Percentiles rank a stretch among this genome's conserved stretches.
phyloP scores from a whole-genome alignment of 2,329 filamentous ascomycete species.

The Cordyceps tenuipes region DNA sequence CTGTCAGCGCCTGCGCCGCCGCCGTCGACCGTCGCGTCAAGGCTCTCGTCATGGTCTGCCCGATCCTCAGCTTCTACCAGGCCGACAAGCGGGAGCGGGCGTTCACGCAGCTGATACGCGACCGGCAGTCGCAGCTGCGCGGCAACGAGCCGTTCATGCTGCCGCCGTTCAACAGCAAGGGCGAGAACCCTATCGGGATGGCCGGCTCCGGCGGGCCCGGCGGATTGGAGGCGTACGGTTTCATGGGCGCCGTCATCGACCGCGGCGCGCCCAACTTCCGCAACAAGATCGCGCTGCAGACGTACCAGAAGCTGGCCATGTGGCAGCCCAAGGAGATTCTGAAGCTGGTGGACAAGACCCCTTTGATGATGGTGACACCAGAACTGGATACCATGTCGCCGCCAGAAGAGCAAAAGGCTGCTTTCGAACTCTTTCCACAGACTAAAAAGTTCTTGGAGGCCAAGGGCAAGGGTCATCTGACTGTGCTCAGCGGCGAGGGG shows the following conservation, averaged over 20 bases:
- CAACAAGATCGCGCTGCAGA: constrained; percentile 20
- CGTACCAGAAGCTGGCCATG: constrained; percentile 19
- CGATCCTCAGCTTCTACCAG: not conserved
- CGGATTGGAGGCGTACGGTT: constrained; percentile 15
- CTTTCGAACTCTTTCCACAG: constrained; percentile 41
- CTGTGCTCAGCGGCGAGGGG: not conserved
- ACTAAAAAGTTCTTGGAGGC: not conserved
- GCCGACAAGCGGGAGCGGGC: constrained; percentile 17
- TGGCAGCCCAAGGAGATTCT: constrained; percentile 17
- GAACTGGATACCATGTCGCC: constrained; percentile 22
- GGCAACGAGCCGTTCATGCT: constrained; percentile 31
- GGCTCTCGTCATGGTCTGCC: not conserved
- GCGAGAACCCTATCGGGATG: constrained; percentile 30
- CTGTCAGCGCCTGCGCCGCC: constrained; percentile 20
- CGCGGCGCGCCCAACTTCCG: constrained; percentile 17
- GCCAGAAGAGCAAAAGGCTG: constrained; percentile 21
- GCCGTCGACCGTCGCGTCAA: constrained; percentile 18
- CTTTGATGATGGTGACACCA: constrained; percentile 21
- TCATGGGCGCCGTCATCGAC: constrained; percentile 16
- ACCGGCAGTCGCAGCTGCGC: constrained; percentile 29
- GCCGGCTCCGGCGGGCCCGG: constrained; percentile 12
- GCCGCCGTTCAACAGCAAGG: constrained; percentile 26
- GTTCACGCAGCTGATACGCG: constrained; percentile 24
- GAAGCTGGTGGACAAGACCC: constrained; percentile 15
- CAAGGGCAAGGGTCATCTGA: constrained; percentile 1